A percentile compares a stretch with the other conserved stretches of the same genome.
Evolutionary conservation across 441 rosid genomes (phyloP).

Genomic region (Populus hybrid): DNA sequence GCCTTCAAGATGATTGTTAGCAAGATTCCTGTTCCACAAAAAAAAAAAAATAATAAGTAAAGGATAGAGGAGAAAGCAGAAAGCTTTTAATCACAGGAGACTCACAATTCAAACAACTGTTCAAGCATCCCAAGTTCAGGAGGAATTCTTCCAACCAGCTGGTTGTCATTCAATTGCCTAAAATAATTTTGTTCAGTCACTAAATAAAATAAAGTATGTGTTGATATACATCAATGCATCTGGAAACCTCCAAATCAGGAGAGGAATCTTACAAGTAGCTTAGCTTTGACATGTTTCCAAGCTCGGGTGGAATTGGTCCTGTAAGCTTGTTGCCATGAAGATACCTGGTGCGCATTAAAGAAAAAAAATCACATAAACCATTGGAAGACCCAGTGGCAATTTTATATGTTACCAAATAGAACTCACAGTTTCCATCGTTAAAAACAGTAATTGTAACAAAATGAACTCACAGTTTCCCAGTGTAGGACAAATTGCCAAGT

Average conservation of each 20-base stretch:
- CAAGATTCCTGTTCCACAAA: slow-evolving; percentile 63
- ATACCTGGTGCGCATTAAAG: slow-evolving; percentile 43
- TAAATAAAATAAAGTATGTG: not conserved
- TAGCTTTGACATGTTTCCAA: slow-evolving; percentile 91
- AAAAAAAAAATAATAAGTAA: not conserved
- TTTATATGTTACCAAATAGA: not conserved
- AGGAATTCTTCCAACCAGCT: slow-evolving; percentile 69
- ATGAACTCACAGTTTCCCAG: slow-evolving; percentile 74
- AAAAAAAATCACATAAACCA: not conserved
- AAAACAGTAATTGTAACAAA: not conserved
- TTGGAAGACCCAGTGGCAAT: too few relatives aligned
- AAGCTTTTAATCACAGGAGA: not conserved
- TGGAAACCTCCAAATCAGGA: not conserved
- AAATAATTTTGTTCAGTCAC: not conserved
- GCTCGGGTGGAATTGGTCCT: slow-evolving; percentile 84
- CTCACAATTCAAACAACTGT: slow-evolving; percentile 88
- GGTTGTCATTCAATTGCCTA: slow-evolving; percentile 83
- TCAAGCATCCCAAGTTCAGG: slow-evolving; percentile 92
- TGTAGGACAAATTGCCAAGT: slow-evolving; percentile 80
- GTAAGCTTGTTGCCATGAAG: slow-evolving; percentile 88
- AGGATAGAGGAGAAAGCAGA: not conserved
- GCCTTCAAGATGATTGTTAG: slow-evolving; percentile 73
- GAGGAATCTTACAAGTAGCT: slow-evolving; percentile 68
- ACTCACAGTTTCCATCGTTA: not conserved
- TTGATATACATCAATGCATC: not conserved